Base-by-base conservation (phyloP, 1,284 basidiomycete genomes). In the Tylopilus orsonianus region DNA sequence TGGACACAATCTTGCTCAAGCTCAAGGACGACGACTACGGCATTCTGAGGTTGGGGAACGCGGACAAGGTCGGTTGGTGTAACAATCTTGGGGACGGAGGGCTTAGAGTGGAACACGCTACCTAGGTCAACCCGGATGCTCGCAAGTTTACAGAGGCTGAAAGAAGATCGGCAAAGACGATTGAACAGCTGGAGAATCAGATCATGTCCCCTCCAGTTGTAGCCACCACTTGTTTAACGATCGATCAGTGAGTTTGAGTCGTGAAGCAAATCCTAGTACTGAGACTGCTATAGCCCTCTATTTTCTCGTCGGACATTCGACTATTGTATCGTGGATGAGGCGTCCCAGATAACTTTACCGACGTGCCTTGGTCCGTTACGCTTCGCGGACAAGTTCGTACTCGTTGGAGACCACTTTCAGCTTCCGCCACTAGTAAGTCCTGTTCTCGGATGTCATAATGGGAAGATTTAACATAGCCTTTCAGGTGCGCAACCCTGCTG, bases 311-410 rank as follows among this genome's bases (percentile, higher is more conserved):
- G 93, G 6, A 81, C 74, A 8, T 99, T 99, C 61, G 95, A 99
- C 67, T 96, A 95, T 62, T 99, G 96, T 70, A 97, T 99, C 50
- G 87, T 99, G 12, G 97, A 99, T 58, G 97, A 99, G 66, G 97
- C 96, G 0, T 97, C 95, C 0, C 97, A 99, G 67, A 95, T 99
- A 54, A 97, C 96, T 0, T 70, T 99, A 3, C 97, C 97, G 0
- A 95, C 94, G 0, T 97, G 93, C 62, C 74, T 99, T 1, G 96
- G 97, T 0, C 96, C 97, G 0, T 72, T 99, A 6, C 82, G 94
- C 0, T 93, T 87, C 58, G 93, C 94, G 3, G 81, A 93, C 40
- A 90, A 79, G 44, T 99, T 98, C 56, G 83, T 99, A 1, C 84
- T 99, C 8, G 94, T 99, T 9, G 96, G 96, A 2, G 96, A 99